Conservation (phyloP, 2,329 filamentous ascomycete species). For the Aspergillus floridensis region DNA sequence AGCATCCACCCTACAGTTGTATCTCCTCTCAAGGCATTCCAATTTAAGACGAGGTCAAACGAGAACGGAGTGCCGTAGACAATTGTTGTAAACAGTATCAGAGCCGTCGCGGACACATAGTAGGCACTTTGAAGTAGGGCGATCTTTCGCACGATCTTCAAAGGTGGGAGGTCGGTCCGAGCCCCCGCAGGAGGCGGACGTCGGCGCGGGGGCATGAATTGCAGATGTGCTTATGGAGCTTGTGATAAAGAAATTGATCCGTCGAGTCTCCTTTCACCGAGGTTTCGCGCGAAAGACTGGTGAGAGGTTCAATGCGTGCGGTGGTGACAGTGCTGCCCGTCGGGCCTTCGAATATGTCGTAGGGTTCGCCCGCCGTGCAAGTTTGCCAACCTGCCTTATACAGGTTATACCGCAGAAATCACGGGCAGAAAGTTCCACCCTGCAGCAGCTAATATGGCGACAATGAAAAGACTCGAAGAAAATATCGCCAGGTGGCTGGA, state of each 20-base stretch:
- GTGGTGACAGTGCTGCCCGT: background rate
- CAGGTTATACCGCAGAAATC: background rate
- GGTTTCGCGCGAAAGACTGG: background rate
- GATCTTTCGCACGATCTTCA: slow-evolving; percentile 67
- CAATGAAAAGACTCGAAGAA: background rate
- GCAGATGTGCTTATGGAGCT: slow-evolving; percentile 1
- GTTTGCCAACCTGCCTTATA: background rate
- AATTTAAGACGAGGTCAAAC: slow-evolving; percentile 60
- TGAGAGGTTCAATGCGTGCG: background rate
- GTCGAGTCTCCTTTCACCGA: background rate
- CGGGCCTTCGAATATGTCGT: background rate
- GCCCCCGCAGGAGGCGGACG: slow-evolving; percentile 64
- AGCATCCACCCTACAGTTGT: slow-evolving; percentile 69
- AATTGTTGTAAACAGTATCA: slow-evolving; percentile 67
- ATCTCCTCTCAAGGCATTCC: slow-evolving; percentile 63
- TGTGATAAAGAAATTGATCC: background rate
- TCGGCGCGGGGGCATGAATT: slow-evolving; percentile 48
- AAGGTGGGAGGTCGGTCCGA: slow-evolving; percentile 64
- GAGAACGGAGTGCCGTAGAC: slow-evolving; percentile 62
- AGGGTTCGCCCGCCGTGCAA: background rate
- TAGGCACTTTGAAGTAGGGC: slow-evolving; percentile 62
- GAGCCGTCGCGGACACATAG: slow-evolving; percentile 59
- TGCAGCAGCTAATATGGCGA: background rate
- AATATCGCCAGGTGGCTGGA: background rate
- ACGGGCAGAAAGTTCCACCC: background rate